Base-by-base conservation (phyloP, 176 grass and related monocot genomes). In the Carex myosuroides region DNA sequence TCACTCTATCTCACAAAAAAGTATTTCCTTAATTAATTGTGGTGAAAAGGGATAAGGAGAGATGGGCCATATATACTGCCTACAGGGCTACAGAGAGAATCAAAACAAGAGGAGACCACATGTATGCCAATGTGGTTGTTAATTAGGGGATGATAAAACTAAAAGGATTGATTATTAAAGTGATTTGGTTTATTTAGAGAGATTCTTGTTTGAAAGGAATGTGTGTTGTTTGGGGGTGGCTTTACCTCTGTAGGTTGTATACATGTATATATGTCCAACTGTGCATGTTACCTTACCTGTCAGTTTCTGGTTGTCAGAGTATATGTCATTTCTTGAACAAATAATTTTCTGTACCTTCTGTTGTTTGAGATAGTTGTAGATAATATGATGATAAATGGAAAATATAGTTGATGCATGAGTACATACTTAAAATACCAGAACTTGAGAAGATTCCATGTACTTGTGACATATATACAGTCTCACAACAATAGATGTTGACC, bases 51-150 rank as follows among this genome's bases (percentile, higher is more conserved):
- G 42, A 83, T 66, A 48, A 68, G 68, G 81, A 32, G 64, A 52
- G 42, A 30, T 44, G 39, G 58, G 42, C 54, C 22, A 83, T 82
- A 83, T 83, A 83, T 83, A 83, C 81, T 83, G 8, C 21, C 26
- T 26, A 24, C 22, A 24, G 22, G 22, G 22, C 41, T 16, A 54
- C 16, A 30, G 32, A 64, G 60, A 54, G 63, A 69, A 83, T 83
- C 68, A 83, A 82, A 66, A 69, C 17, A n/a, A 83, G 37, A 29
- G 80, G 62, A 30, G 64, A 55, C 61, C 81, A 83, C 58, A 64
- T 83, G 81, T 54, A 53, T 46, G 48, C 13, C 62, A 83, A 83
- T 83, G 81, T 83, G 81, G 81, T 83, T 64, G 81, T 83, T 83
- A 83, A 55, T 83, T 69, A 65, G 64, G 20, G n/a, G 58, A 24